phyloP scores from a whole-genome alignment of 2,329 filamentous ascomycete species.

The Colletotrichum phormii region DNA sequence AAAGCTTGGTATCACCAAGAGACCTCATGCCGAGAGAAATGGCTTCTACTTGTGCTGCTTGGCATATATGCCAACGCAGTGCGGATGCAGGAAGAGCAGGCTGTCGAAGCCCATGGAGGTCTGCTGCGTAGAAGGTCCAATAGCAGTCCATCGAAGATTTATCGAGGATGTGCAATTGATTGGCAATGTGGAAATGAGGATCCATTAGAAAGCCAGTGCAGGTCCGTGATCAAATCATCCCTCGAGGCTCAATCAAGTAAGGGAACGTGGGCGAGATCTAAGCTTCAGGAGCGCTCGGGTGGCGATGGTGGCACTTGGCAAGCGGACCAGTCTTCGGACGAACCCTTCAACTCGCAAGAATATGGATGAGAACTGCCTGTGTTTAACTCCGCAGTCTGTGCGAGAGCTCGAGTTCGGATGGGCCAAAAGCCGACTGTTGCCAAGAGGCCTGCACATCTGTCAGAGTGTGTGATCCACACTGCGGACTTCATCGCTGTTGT shows the following conservation, averaged over 20 bases:
- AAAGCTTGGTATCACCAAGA: constrained; percentile 33
- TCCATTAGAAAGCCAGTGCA: neutral
- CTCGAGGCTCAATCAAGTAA: neutral
- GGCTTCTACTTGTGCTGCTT: neutral
- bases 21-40: neutral
- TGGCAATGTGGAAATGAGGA: constrained; percentile 28
- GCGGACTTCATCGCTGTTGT: neutral
- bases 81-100: neutral
- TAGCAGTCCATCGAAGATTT: neutral
- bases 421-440: neutral
- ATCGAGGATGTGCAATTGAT: neutral
- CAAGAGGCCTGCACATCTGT: neutral
- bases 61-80: neutral
- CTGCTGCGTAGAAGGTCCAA: neutral
- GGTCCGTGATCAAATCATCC: neutral
- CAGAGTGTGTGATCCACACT: neutral
- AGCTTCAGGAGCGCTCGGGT: neutral
- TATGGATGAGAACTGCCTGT: neutral
- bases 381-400: constrained; percentile 6
- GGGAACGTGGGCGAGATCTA: neutral
- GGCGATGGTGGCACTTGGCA: neutral
- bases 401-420: neutral
- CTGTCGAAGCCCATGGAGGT: neutral
- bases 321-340: neutral
- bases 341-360: neutral